A percentile compares a stretch with the other conserved stretches of the same genome.
phyloP scores from a whole-genome alignment of 1,284 basidiomycete genomes.

The Trametes sp. region DNA sequence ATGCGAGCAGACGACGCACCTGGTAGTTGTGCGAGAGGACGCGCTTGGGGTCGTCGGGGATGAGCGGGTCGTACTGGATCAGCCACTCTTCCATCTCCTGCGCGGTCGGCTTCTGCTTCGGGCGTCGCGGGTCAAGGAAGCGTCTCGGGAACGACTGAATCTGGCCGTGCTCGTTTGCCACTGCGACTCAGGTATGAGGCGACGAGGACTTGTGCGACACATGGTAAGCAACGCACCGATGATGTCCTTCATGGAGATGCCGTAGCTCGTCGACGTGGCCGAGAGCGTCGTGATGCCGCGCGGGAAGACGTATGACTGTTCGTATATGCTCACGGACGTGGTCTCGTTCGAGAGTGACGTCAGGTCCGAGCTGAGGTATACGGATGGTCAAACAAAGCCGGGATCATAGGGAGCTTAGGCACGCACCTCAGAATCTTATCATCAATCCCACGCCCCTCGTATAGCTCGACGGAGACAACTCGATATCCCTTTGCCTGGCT shows the following conservation, averaged over 20 bases:
- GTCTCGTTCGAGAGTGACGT: constrained; percentile 70
- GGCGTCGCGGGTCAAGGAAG: constrained; percentile 86
- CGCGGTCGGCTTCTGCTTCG: constrained; percentile 77
- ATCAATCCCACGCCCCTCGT: constrained; percentile 73
- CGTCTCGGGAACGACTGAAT: constrained; percentile 80
- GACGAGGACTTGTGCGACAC: neutral
- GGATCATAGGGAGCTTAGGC: neutral
- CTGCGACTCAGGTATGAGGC: constrained; percentile 45
- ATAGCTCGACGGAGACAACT: constrained; percentile 86
- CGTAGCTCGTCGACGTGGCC: constrained; percentile 85
- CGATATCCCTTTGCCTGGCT: constrained; percentile 71
- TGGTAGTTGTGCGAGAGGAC: constrained; percentile 84
- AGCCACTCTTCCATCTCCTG: constrained; percentile 89
- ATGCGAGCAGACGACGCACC: constrained; percentile 50
- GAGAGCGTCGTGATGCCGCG: constrained; percentile 73
- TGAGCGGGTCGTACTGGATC: constrained; percentile 82
- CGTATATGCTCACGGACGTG: constrained; percentile 61
- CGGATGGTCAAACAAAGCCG: constrained; percentile 17
- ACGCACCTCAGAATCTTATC: constrained; percentile 76
- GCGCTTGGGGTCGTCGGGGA: constrained; percentile 77
- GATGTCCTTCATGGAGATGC: constrained; percentile 88
- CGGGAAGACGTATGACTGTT: constrained; percentile 79
- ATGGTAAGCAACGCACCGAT: constrained; percentile 62
- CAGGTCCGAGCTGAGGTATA: constrained; percentile 66
- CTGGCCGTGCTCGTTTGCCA: constrained; percentile 80